Conservation (phyloP, 352 stramenopile species). For the Phytophthora idaei region DNA sequence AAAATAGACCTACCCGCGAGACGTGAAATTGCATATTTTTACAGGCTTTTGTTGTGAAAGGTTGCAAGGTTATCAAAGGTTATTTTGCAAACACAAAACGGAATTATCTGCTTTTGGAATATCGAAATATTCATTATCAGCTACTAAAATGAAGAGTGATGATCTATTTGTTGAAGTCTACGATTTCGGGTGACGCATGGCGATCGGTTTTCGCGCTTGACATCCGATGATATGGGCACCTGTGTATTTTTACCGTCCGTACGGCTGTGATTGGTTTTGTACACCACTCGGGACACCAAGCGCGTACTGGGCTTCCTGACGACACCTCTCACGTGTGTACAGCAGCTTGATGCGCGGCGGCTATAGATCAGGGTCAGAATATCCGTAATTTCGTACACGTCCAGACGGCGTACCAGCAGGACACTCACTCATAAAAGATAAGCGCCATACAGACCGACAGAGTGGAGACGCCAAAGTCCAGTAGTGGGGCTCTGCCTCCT, state of each 20-base stretch:
- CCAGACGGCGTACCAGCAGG: neutral
- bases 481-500: conserved; percentile 21
- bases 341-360: conserved; percentile 32
- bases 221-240: neutral
- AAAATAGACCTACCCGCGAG: conserved; percentile 6
- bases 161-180: conserved; percentile 26
- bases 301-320: conserved; percentile 2
- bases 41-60: neutral
- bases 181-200: neutral
- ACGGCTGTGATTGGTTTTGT: conserved; percentile 17
- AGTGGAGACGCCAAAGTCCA: conserved; percentile 10
- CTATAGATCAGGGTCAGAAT: conserved; percentile 8
- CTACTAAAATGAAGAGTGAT: conserved; percentile 20
- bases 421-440: neutral
- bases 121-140: too few species aligned
- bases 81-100: neutral
- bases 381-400: conserved; percentile 12
- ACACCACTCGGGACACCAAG: conserved; percentile 2
- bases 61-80: neutral
- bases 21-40: neutral
- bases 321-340: conserved; percentile 6
- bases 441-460: conserved; percentile 11
- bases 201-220: neutral
- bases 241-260: conserved; percentile 23
- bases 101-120: neutral